Evolutionary conservation across 768 basidiomycete genomes (phyloP), one percentile per base, ranked within the genome.

Genomic region (Agaricus subrufescens): DNA sequence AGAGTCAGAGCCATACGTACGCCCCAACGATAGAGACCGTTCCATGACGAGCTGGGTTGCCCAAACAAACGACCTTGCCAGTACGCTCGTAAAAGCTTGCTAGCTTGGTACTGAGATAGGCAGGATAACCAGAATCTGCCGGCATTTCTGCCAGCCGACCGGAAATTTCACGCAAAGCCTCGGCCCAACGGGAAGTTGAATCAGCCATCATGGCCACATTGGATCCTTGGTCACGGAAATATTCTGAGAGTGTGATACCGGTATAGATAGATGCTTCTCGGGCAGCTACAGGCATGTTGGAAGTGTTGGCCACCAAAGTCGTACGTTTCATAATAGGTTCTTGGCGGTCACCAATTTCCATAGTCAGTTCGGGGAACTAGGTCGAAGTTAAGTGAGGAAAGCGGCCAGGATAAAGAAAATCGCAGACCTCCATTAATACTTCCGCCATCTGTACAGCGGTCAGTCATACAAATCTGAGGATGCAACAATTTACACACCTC

Each of bases 321-420:
- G 97, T 99, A 58, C 97, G 95, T 75, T 99, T 99, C 97, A 99
- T 99, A 79, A 99, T 98, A 34, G 97, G 97, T 71, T 99, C 97
- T 81, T 95, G 86, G 50, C 94, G 92, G 61, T 90, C 86, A 25
- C 82, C 87, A 53, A 96, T 76, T 50, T 97, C 94, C 87, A 98
- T 91, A 1, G 89, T 92, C 30, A 99, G 78, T 71, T 92, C 76
- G 45, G 97, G 97, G 86, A 91, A 91, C 86, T 82, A 56, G 4
- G 40, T 38, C 46, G 30, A 31, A 51, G 47, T 58, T 25, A 10
- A 29, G 46, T 47, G 30, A 59, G 43, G 52, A 27, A 55, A 23
- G 19, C 12, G 34, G 19, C 4, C 29, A 37, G 10, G 43, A 37
- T 30, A 3, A 29, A 29, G 48, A 58, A 56, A 5, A 42, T 23